Evolutionary conservation across 2,329 filamentous ascomycete species (phyloP).

Genomic region (Hymenoscyphus linearis): DNA sequence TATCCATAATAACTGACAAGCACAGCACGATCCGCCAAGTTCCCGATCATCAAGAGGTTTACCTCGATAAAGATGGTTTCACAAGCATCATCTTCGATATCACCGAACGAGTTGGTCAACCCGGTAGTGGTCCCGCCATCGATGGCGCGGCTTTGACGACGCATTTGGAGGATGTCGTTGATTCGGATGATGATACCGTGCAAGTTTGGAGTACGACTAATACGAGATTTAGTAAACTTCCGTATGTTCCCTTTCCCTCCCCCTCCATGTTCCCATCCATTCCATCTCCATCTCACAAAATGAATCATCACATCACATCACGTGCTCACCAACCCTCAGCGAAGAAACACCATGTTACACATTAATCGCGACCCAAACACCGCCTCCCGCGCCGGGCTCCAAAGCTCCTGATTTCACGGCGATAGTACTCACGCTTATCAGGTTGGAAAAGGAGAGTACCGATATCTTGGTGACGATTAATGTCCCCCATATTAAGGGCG

Average conservation of each 20-base stretch:
- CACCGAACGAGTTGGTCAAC: slow-evolving; percentile 66
- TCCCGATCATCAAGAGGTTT: slow-evolving; percentile 88
- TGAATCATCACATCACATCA: no score
- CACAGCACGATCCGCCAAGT: slow-evolving; percentile 67
- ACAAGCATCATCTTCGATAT: slow-evolving; percentile 89
- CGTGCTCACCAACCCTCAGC: slow-evolving; percentile 32
- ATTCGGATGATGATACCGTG: slow-evolving; percentile 56
- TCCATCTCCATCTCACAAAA: neutral
- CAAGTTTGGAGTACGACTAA: slow-evolving; percentile 63
- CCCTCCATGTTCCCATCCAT: neutral
- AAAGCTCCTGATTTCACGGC: slow-evolving; percentile 56
- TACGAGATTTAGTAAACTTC: slow-evolving; percentile 51
- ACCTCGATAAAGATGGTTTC: slow-evolving; percentile 76
- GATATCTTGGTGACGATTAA: slow-evolving; percentile 85
- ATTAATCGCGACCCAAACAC: slow-evolving; percentile 61
- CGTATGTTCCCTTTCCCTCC: slow-evolving; percentile 21
- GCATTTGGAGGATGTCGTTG: slow-evolving; percentile 65
- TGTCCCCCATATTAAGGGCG: slow-evolving; percentile 73
- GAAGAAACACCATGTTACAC: slow-evolving; percentile 58
- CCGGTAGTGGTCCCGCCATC: slow-evolving; percentile 50
- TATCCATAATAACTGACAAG: slow-evolving; percentile 15
- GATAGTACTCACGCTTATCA: slow-evolving; percentile 70
- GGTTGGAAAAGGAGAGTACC: slow-evolving; percentile 68
- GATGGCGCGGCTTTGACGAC: slow-evolving; percentile 66
- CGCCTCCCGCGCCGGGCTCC: slow-evolving; percentile 32